Percentiles rank a stretch among this genome's conserved stretches.
phyloP scores from a whole-genome alignment of 495 filamentous ascomycete genomes.

The Elaphomyces granulatus region DNA sequence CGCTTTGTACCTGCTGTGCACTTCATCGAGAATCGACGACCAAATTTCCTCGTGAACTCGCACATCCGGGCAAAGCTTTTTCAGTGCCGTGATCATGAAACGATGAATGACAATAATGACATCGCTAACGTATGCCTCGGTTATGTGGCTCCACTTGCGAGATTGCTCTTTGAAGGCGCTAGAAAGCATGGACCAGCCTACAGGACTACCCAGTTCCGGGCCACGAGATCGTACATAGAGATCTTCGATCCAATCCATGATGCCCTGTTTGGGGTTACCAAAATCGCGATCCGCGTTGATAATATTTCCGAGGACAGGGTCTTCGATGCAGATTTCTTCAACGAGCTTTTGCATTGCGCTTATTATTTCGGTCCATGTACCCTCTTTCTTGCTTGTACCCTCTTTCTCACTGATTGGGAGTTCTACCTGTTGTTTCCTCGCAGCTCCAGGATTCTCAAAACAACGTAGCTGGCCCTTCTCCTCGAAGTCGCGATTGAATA shows the following conservation, averaged over 20 bases:
- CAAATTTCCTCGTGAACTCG: conserved; percentile 24
- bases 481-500: conserved; percentile 31
- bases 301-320: conserved; percentile 1
- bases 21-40: conserved; percentile 26
- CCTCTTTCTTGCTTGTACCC: too few relatives aligned
- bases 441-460: not conserved
- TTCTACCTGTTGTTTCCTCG: not conserved
- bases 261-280: conserved; percentile 2
- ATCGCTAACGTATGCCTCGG: conserved; percentile 30
- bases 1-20: conserved; percentile 27
- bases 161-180: conserved; percentile 41
- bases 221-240: conserved; percentile 11
- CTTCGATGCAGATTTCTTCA: not conserved
- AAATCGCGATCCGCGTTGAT: conserved; percentile 9
- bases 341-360: not conserved
- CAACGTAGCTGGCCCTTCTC: conserved; percentile 14
- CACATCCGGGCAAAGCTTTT: conserved; percentile 22
- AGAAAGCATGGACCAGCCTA: conserved; percentile 22
- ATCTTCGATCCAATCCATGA: conserved; percentile 13
- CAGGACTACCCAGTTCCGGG: conserved; percentile 14
- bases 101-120: conserved; percentile 31
- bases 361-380: not conserved
- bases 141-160: conserved; percentile 35
- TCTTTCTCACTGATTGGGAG: too few relatives aligned
- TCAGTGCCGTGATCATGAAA: conserved; percentile 29